Percentiles rank a stretch among this genome's conserved stretches.
Evolutionary conservation across 257 asterid genomes (phyloP).

Genomic region (Gynochthodes officinalis): DNA sequence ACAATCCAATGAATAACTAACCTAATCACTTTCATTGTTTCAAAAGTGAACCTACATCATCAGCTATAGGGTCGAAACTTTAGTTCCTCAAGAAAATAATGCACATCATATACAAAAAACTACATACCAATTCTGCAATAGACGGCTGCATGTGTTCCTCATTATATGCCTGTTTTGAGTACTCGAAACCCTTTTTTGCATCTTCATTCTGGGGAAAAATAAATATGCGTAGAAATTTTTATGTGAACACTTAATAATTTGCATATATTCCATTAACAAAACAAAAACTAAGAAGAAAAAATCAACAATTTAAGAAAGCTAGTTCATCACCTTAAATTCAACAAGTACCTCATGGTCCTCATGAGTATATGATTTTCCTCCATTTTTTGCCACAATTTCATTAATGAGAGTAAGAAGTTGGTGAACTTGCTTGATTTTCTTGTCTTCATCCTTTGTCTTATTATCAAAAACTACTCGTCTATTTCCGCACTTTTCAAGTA

Average conservation of each 20-base stretch:
- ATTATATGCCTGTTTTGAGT: neutral
- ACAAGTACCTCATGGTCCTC: constrained; percentile 36
- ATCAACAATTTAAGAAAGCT: neutral
- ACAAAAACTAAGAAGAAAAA: too few relatives aligned
- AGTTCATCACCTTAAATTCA: neutral
- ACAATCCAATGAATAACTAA: too few relatives aligned
- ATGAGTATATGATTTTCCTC: constrained; percentile 53
- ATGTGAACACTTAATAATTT: too few relatives aligned
- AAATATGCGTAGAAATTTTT: too few relatives aligned
- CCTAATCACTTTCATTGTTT: too few relatives aligned
- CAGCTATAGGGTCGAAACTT: too few relatives aligned
- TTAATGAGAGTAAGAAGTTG: constrained; percentile 49
- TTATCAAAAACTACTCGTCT: constrained; percentile 63
- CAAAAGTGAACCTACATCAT: too few relatives aligned
- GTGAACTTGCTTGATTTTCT: constrained; percentile 38
- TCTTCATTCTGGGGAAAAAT: neutral
- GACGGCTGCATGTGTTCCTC: neutral
- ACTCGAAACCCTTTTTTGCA: neutral
- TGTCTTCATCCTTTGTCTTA: constrained; percentile 38
- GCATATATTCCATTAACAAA: too few relatives aligned
- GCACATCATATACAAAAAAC: too few relatives aligned
- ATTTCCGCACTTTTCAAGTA: constrained; percentile 53
- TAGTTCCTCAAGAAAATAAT: too few relatives aligned
- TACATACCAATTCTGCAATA: neutral
- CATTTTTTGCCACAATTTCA: constrained; percentile 41